phyloP scores from a whole-genome alignment of 441 rosid genomes.

The Brassica balearica region DNA sequence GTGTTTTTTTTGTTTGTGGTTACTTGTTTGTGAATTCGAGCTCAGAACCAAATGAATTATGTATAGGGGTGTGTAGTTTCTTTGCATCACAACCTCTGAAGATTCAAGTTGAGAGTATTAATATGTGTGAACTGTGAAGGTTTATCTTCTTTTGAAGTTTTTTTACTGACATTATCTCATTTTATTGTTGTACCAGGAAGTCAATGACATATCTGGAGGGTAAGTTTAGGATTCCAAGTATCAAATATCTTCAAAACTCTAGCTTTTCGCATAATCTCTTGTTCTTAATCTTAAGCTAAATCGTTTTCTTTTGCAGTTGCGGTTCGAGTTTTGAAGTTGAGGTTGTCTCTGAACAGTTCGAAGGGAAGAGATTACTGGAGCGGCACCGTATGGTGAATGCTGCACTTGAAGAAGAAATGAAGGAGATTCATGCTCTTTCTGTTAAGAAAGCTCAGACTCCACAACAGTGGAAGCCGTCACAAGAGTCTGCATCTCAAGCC shows the following conservation, averaged over 20 bases:
- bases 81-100: background rate
- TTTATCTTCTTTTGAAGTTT: background rate
- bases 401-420: conserved; percentile 87
- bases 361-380: conserved; percentile 92
- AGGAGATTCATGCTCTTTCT: conserved; percentile 94
- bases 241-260: background rate
- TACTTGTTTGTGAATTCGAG: background rate
- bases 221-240: conserved; percentile 27
- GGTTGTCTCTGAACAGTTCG: conserved; percentile 76
- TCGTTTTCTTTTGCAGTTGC: conserved; percentile 46
- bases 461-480: conserved; percentile 80
- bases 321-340: conserved; percentile 82
- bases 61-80: too few species aligned
- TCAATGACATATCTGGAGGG: conserved; percentile 95
- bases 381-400: conserved; percentile 88
- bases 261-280: background rate
- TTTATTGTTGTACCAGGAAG: conserved; percentile 63
- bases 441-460: conserved; percentile 85
- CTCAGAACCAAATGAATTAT: background rate
- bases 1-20: background rate
- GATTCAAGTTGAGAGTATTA: background rate
- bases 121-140: background rate
- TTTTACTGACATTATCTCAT: background rate
- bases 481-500: conserved; percentile 57
- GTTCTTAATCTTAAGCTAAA: conserved; percentile 1